These are phyloP conservation scores for Kuraishia piskuri DNA, from an alignment of 805 yeast species.

Conservation along the genomic window DNA sequence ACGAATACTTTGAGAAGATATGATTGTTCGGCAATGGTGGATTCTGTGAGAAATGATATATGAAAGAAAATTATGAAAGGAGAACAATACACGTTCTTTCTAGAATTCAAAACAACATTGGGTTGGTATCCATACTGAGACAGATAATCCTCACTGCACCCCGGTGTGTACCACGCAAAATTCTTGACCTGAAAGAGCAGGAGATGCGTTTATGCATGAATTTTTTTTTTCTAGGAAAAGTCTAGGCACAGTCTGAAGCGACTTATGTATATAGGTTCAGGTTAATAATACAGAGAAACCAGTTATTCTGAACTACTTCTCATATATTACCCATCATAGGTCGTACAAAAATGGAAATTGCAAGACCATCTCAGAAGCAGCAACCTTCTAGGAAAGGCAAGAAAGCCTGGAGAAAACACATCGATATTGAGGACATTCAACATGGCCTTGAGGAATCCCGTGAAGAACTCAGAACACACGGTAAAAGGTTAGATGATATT, in stretches of 20 bases:
- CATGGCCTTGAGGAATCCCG: conserved; percentile 58
- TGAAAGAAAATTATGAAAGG: neutral
- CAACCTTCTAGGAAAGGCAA: conserved; percentile 90
- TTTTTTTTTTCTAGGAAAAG: neutral
- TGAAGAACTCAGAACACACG: conserved; percentile 49
- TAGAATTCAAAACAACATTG: neutral
- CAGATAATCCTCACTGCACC: neutral
- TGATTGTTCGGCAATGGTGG: neutral
- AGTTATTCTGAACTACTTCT: no score
- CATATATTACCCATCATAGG: neutral
- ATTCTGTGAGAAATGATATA: neutral
- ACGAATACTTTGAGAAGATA: conserved; percentile 7
- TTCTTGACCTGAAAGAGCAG: neutral
- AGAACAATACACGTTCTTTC: no score
- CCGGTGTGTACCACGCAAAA: neutral
- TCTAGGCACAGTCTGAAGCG: neutral
- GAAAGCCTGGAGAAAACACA: conserved; percentile 87
- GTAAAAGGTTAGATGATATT: conserved; percentile 28
- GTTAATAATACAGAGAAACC: neutral
- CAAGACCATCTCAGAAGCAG: conserved; percentile 48
- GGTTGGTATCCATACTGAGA: neutral
- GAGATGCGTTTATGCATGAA: neutral
- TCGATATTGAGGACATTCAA: conserved; percentile 77
- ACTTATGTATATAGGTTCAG: neutral
- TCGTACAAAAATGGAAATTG: conserved; percentile 27